Evolutionary conservation across 176 grass and related monocot genomes (phyloP), one percentile per base, ranked within the genome.

Genomic region (Raddia guianensis): DNA sequence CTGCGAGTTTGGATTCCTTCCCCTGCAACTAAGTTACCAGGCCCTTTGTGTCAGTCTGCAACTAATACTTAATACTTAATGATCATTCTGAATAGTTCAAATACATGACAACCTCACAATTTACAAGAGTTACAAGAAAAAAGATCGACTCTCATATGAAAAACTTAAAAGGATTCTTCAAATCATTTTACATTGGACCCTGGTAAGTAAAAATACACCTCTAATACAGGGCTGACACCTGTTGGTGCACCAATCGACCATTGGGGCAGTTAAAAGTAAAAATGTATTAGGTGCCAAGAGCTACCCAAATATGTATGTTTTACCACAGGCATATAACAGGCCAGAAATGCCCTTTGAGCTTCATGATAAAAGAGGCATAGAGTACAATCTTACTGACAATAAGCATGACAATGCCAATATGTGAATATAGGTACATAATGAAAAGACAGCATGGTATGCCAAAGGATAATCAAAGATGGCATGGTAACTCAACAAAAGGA

Each of bases 201-300:
- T 81, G 20, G 56, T 11, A 52, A 45, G 12, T 66, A 11, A 67
- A 74, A 73, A 73, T 35, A 73, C 47, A 66, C 19, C 65, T 69
- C 65, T 40, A 54, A 8, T 75, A 66, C 34, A 46, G 49, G 2
- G 21, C 34, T 44, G 70, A 19, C 0, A 11, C 18, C 57, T 82
- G 49, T 43, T 78, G 14, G 75, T 40, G 74, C 50, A 21, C 43
- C 1, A 73, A 51, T 48, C 15, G 33, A 74, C 16, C 32, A 0
- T 13, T 37, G 19, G 20, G 20, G 18, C 51, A 21, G 33, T 49
- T 18, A 49, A 74, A 74, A 60, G 62, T 56, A 57, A 57, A 58
- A 32, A 8, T 58, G 19, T 58, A 20, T 20, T 49, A 71, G 14
- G 45, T n/a, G 6, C 58, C 9, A 35, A 47, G 9, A 71, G 49